phyloP scores from a whole-genome alignment of 2,329 filamentous ascomycete genomes.

The Fusarium proliferatum region DNA sequence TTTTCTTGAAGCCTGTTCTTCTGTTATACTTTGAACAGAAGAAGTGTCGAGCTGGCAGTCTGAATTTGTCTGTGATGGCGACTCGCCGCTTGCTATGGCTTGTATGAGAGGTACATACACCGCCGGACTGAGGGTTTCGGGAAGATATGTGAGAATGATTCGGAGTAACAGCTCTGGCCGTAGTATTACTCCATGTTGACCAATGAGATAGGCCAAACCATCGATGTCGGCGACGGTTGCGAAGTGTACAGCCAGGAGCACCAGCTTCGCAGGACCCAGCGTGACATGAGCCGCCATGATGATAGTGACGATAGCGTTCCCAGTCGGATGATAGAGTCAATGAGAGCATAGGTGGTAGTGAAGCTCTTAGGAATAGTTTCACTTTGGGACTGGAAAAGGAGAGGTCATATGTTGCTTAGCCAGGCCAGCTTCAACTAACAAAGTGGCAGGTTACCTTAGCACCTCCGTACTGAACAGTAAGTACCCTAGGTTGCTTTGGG shows the following conservation, averaged over 20 bases:
- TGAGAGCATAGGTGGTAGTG: neutral
- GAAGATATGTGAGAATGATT: constrained; percentile 80
- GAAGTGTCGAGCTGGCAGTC: constrained; percentile 64
- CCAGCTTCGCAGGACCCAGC: constrained; percentile 73
- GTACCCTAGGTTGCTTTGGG: neutral
- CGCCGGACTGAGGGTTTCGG: constrained; percentile 74
- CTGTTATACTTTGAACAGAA: constrained; percentile 67
- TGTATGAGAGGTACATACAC: constrained; percentile 71
- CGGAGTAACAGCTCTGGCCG: constrained; percentile 74
- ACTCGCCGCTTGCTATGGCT: constrained; percentile 63
- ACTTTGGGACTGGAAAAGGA: neutral
- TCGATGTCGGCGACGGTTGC: constrained; percentile 73
- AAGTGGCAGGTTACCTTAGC: constrained; percentile 23
- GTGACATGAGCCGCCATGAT: constrained; percentile 43
- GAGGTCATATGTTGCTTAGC: constrained; percentile 3
- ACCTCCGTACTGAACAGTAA: neutral
- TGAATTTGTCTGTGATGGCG: constrained; percentile 53
- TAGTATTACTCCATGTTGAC: constrained; percentile 67
- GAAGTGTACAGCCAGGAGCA: constrained; percentile 78
- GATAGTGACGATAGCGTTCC: neutral
- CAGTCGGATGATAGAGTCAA: neutral
- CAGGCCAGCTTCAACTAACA: constrained; percentile 15
- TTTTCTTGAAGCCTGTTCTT: constrained; percentile 72
- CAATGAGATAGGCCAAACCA: constrained; percentile 69
- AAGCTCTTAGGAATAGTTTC: neutral